These are phyloP conservation scores for Tylopilus rubrobrunneus DNA, from an alignment of 768 basidiomycete species.

Conservation along the genomic window DNA sequence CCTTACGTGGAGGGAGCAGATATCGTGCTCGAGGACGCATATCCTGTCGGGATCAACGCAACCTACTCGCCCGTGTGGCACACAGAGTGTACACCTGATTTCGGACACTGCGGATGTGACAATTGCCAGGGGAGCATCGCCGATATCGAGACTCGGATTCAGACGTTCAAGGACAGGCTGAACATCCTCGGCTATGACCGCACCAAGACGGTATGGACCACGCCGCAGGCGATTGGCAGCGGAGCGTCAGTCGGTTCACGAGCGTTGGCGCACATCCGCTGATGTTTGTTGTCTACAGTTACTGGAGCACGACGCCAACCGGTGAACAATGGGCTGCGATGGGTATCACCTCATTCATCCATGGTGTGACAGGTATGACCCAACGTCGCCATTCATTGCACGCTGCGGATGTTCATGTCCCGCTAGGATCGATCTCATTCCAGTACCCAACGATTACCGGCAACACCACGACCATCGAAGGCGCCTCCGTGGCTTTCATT, in stretches of 20 bases:
- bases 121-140: conserved; percentile 60
- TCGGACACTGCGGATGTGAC: conserved; percentile 73
- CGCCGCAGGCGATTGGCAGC: conserved; percentile 74
- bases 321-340: conserved; percentile 27
- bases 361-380: conserved; percentile 24
- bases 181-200: conserved; percentile 58
- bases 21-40: conserved; percentile 52
- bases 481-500: conserved; percentile 9
- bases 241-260: conserved; percentile 23
- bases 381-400: background rate
- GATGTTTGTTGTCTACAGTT: conserved; percentile 17
- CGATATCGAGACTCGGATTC: conserved; percentile 64
- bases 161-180: conserved; percentile 57
- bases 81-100: conserved; percentile 53
- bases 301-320: conserved; percentile 28
- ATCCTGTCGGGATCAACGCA: conserved; percentile 50
- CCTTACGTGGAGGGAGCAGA: conserved; percentile 61
- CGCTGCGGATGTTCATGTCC: background rate
- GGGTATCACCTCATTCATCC: conserved; percentile 22
- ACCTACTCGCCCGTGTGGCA: conserved; percentile 58
- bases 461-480: conserved; percentile 22
- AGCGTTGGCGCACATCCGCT: background rate
- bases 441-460: conserved; percentile 23
- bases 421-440: conserved; percentile 27
- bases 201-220: conserved; percentile 52